Conservation (phyloP, 169 alveolate genomes). For the Plasmodium chabaudi region DNA sequence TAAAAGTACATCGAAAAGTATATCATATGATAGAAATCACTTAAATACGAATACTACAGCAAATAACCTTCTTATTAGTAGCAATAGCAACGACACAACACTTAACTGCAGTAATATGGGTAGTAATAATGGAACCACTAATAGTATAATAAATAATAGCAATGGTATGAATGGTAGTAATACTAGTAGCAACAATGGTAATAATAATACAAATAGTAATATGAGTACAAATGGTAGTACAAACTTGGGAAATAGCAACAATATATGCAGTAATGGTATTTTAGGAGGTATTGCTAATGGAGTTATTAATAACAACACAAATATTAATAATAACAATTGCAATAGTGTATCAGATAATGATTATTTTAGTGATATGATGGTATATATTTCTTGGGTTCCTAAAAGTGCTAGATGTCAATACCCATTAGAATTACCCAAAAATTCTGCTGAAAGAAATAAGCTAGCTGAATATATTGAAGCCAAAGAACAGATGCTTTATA, state of each 20-base stretch:
- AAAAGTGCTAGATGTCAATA: slow-evolving; percentile 76
- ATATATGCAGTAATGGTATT: background rate
- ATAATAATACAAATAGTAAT: background rate
- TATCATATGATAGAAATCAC: background rate
- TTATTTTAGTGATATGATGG: slow-evolving; percentile 75
- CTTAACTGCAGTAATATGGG: background rate
- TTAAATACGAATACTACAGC: background rate
- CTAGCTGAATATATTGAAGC: slow-evolving; percentile 71
- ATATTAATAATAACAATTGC: background rate
- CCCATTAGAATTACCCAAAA: slow-evolving; percentile 69
- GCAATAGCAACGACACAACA: background rate
- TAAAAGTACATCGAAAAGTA: slow-evolving; percentile 9
- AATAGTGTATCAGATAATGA: slow-evolving; percentile 35
- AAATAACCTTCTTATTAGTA: background rate
- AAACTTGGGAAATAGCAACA: background rate
- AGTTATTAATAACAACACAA: background rate
- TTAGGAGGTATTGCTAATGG: background rate
- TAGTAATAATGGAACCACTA: background rate
- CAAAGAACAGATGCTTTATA: slow-evolving; percentile 68
- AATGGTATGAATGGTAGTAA: background rate
- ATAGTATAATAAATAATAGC: background rate
- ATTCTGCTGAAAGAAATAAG: slow-evolving; percentile 73
- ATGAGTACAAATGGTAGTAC: background rate
- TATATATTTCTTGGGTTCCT: slow-evolving; percentile 77
- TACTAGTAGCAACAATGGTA: background rate